Base-by-base conservation (phyloP, 2,329 filamentous ascomycete genomes). In the Arthrobotrys sphaeroides region DNA sequence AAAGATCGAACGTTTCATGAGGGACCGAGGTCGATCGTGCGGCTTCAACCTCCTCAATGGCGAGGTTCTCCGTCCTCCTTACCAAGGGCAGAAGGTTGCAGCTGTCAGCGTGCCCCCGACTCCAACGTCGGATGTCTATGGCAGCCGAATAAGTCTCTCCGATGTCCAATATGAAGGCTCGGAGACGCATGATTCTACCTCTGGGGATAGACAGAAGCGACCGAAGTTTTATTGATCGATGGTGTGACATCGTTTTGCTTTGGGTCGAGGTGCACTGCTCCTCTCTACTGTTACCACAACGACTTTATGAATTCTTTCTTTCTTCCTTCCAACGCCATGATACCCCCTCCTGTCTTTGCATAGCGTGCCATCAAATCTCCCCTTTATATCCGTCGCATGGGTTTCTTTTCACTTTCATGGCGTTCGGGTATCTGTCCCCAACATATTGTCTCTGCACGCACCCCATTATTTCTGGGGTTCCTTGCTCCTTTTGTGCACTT, bases 41-140 rank as follows among this genome's bases (percentile, higher is more conserved):
- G 70, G 70, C 12, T 43, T 74, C 38, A 57, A 7, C 0, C 45
- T 10, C 10, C 40, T 74, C 4, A 68, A 74, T n/a, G 70, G 70
- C 6, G 70, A 74, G 24, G 45, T 28, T 0, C 43, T 74, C 28
- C 70, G 62, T 3, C 28, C 47, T 18, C 16, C 51, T n/a, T 3
- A 20, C 33, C 5, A 24, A 5, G 16, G 13, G 5, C 38, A 40
- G 6, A 26, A 18, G 20, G 28, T 12, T 9, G 65, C 31, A 1
- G 51, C 24, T 4, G 38, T 31, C 10, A 33, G 28, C 28, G 5
- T 33, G 5, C 28, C 28, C 10, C 10, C 28, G 28, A 33, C 28
- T 10, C 28, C 28, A 5, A 33, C 10, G 5, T 33, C 28, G 28
- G 28, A 33, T 33, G 28, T 33, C 28, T 10, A 33, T 33, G 10